These are phyloP conservation scores for Fomitopsis pinicola DNA, from an alignment of 1,284 basidiomycete genomes.

Conservation along the genomic window DNA sequence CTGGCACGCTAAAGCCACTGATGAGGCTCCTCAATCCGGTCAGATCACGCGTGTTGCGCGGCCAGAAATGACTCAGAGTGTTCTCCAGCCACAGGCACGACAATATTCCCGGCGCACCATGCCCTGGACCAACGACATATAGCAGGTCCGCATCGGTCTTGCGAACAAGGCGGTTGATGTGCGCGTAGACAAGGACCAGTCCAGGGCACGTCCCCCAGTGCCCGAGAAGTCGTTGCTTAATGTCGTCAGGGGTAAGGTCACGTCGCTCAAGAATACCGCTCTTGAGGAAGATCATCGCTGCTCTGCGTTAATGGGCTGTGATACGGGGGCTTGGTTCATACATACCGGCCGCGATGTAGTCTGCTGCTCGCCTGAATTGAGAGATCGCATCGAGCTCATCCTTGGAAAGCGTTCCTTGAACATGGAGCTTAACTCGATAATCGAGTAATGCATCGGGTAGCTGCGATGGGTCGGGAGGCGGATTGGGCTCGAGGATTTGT, in stretches of 20 bases:
- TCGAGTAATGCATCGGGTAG: conserved; percentile 49
- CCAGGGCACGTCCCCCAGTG: conserved; percentile 81
- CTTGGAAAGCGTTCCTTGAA: conserved; percentile 37
- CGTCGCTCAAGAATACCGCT: conserved; percentile 68
- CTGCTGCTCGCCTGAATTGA: conserved; percentile 54
- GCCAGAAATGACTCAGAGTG: conserved; percentile 70
- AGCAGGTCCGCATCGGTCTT: conserved; percentile 57
- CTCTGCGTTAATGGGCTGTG: not conserved
- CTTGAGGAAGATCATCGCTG: conserved; percentile 80
- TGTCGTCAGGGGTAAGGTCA: conserved; percentile 56
- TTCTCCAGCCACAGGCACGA: conserved; percentile 82
- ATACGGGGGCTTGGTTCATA: not conserved
- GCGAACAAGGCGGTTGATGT: conserved; percentile 72
- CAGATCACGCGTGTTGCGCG: conserved; percentile 62
- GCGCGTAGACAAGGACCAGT: conserved; percentile 74
- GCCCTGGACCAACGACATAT: conserved; percentile 75
- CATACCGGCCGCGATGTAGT: conserved; percentile 63
- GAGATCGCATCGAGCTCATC: conserved; percentile 48
- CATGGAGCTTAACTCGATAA: conserved; percentile 38
- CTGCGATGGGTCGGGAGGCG: conserved; percentile 56
- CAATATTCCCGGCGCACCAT: conserved; percentile 80
- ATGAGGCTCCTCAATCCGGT: conserved; percentile 66
- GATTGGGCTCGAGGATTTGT: conserved; percentile 50
- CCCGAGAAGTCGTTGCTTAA: conserved; percentile 77
- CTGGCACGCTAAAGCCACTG: conserved; percentile 58